Evolutionary conservation across 805 yeast genomes (phyloP), one percentile per base, ranked within the genome.

Genomic region (Yamadazyma sp.): DNA sequence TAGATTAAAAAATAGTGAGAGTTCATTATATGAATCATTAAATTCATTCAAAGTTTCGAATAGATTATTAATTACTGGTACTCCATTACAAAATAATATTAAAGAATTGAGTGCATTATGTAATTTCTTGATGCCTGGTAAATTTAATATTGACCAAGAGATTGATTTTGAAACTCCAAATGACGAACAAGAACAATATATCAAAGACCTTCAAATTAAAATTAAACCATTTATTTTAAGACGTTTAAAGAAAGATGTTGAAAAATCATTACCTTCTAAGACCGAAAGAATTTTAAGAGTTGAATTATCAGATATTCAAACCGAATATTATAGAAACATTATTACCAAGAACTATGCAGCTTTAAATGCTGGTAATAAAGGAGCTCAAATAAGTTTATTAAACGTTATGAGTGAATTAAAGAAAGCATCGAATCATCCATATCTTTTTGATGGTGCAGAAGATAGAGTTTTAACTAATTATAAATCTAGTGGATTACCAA

Each of bases 391-490:
- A 50, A 87, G 95, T 3, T 66, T 93, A 42, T 69, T 93, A 28
- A 93, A 93, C 52, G 80, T 93, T 34, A 91, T 93, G 95, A 82
- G 87, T 51, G 98, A 93, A 56, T 74, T 93, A 65, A 93, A 91
- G 53, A 93, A 93, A 60, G 98, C 98, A 0, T 86, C 96, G 0
- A 93, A 93, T 53, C 99, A 93, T 56, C 99, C 99, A 0, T 93
- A 93, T 50, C 62, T 93, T 37, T 93, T 93, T 62, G 96, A 89
- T 48, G 83, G 82, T 39, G 98, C 95, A 2, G 98, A 93, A 60
- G 84, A 82, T 19, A 75, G 82, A 39, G 87, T 93, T 22, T 62
- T 83, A 40, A 66, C 80, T 10, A 80, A 80, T 40, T 80, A 80
- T 22, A 82, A 81, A 14, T 62, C 69, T 20, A 61, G 68, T 19